Evolutionary conservation across 2,329 filamentous ascomycete genomes (phyloP).

Genomic region (Aspergillus floridensis): DNA sequence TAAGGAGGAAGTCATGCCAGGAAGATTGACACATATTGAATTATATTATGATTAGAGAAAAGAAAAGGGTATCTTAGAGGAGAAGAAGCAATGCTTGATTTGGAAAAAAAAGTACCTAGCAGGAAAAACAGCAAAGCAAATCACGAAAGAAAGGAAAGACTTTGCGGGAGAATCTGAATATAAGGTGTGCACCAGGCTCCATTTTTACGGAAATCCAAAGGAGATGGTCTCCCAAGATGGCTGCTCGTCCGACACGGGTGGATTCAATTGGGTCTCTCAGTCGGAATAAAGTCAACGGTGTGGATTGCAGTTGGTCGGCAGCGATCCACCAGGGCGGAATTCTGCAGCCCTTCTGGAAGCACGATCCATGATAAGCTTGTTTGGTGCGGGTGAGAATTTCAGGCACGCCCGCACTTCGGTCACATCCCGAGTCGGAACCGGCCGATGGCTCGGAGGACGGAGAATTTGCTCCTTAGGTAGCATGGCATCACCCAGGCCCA

Average conservation of each 20-base stretch:
- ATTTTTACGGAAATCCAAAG: background rate
- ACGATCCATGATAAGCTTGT: conserved; percentile 5
- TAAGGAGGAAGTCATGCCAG: conserved; percentile 59
- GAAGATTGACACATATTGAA: conserved; percentile 54
- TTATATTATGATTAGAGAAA: background rate
- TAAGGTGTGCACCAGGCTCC: background rate
- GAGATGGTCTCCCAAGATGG: background rate
- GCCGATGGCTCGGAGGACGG: conserved; percentile 3
- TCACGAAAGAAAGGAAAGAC: background rate
- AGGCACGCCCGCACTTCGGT: background rate
- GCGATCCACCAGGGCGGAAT: background rate
- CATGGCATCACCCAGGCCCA: too few relatives aligned
- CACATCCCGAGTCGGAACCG: background rate
- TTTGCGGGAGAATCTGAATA: background rate
- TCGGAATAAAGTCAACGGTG: background rate
- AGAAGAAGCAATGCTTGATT: background rate
- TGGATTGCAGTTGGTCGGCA: background rate
- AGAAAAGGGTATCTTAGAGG: background rate
- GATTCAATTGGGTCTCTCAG: background rate
- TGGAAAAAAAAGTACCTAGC: background rate
- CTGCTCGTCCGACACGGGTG: background rate
- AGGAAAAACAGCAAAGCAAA: background rate
- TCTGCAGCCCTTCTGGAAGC: background rate
- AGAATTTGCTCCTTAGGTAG: background rate
- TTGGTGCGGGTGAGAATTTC: background rate